Conservation (phyloP, 2,329 filamentous ascomycete genomes). For the Fusarium nematophilum region DNA sequence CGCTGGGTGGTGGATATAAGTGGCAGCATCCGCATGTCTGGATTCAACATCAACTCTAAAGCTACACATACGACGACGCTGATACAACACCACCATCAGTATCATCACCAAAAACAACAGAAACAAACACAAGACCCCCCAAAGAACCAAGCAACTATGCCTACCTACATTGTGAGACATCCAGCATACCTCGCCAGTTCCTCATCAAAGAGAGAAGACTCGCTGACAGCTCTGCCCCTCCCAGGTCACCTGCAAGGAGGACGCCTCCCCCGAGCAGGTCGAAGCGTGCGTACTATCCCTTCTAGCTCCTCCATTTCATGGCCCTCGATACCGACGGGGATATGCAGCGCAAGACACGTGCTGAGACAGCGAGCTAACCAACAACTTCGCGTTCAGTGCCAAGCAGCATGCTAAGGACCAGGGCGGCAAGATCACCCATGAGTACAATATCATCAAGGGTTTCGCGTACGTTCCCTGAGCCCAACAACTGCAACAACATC, state of each 20-base stretch:
- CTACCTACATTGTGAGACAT: constrained; percentile 65
- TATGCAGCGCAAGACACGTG: background rate
- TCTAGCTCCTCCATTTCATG: background rate
- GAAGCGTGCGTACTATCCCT: constrained; percentile 63
- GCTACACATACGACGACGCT: constrained; percentile 26
- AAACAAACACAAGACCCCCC: constrained; percentile 6
- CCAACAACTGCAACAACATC: background rate
- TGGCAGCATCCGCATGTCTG: constrained; percentile 33
- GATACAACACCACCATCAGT: constrained; percentile 22
- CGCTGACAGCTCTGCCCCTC: constrained; percentile 26
- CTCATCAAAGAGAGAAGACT: background rate
- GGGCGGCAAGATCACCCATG: constrained; percentile 85
- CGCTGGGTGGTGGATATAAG: constrained; percentile 35
- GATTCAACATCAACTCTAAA: constrained; percentile 16
- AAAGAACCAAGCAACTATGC: constrained; percentile 55
- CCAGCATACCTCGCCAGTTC: background rate
- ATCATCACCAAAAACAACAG: constrained; percentile 16
- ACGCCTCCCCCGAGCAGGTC: constrained; percentile 74
- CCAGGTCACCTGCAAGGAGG: constrained; percentile 83
- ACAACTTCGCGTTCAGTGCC: no score
- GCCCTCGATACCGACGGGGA: background rate
- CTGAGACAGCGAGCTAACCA: constrained; percentile 4
- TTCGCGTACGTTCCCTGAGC: constrained; percentile 77
- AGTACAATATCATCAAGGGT: constrained; percentile 89
- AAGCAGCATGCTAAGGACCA: constrained; percentile 80